Evolutionary conservation across 2,329 filamentous ascomycete genomes (phyloP), one percentile per base, ranked within the genome.

Genomic region (Fusarium albidum): DNA sequence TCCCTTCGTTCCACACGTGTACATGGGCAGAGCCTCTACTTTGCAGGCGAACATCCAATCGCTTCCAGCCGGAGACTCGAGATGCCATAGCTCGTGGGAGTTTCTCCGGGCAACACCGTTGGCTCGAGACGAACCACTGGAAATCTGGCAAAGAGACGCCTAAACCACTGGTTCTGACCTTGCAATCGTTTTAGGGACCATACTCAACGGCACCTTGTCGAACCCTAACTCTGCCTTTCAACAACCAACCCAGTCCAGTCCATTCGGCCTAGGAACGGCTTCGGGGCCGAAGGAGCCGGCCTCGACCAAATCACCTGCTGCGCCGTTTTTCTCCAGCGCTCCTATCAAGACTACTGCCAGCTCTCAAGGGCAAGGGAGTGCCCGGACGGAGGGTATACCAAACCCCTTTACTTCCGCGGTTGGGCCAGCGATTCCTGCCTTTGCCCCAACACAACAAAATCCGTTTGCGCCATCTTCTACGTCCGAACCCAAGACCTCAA

Each of bases 91-190:
- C 50, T 54, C 52, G 21, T 43, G 49, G 48, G 55, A 59, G 29
- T 35, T 52, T 48, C 47, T 53, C 52, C 49, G 53, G 54, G 49
- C 53, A 53, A 41, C 49, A 44, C 32, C 41, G 26, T 63, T 63
- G 56, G 60, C 63, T 63, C 65, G 51, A 64, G 54, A 63, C 39
- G 65, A 66, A 63, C 59, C 61, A 66, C 63, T 66, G 61, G 64
- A 67, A 48, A 66, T 65, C 59, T 65, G 63, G 63, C 65, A 65
- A 57, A 57, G 38, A 55, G 33, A 55, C 63, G 59, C 59, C 61
- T 52, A 57, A 57, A 43, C 63, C 65, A 68, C 55, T 65, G 59
- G 59, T 66, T 68, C 65, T 68, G 63, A 68, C 65, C 57, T 65
- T 62, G 54, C 61, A 64, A 56, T 65, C 55, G 54, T 53, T 66